Base-by-base conservation (phyloP, 2,329 filamentous ascomycete species). In the Pestalotiopsis sp. region DNA sequence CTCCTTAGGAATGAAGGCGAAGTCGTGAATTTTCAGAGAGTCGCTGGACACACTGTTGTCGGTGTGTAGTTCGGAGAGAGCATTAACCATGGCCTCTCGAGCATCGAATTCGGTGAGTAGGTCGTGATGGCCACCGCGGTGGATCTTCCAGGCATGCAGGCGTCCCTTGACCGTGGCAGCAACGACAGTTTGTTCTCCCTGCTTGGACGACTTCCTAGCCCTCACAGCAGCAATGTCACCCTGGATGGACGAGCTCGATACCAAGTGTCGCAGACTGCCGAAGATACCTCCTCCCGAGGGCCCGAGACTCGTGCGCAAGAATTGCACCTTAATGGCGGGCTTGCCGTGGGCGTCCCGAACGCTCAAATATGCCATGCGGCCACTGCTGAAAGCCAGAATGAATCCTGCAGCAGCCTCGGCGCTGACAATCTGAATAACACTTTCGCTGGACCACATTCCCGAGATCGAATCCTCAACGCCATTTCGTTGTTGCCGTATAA, bases 261-360 rank as follows among this genome's bases (percentile, higher is more conserved):
- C 86, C 25, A 90, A 92, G 74, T 92, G 91, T 73, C 92, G 92
- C 72, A 97, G 87, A 76, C 92, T 95, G 69, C 93, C 93, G 71
- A 98, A 91, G 70, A 97, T 86, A 20, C 94, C 92, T 66, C 89
- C 85, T 4, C 84, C 83, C 17, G 84, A 82, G 14, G 87, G 84
- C 3, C 88, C 85, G 31, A 87, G 81, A 67, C 84, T 87, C 63
- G 86, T 90, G 68, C 89, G 91, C 66, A 99, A 83, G 73, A 95
- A 93, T 72, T 94, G 92, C 0, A 93, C 90, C 13, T 89, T 89
- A 65, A 99, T 91, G 57, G 89, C 88, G 3, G 95, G 93, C 75
- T 94, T 92, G 27, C 96, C 96, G 79, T 98, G 94, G 58, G 90
- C 84, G 79, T 99, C 95, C 75, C 94, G 89, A 17, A 98, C 86